phyloP scores from a whole-genome alignment of 2,329 filamentous ascomycete species.

The Penicillium vulpinum region DNA sequence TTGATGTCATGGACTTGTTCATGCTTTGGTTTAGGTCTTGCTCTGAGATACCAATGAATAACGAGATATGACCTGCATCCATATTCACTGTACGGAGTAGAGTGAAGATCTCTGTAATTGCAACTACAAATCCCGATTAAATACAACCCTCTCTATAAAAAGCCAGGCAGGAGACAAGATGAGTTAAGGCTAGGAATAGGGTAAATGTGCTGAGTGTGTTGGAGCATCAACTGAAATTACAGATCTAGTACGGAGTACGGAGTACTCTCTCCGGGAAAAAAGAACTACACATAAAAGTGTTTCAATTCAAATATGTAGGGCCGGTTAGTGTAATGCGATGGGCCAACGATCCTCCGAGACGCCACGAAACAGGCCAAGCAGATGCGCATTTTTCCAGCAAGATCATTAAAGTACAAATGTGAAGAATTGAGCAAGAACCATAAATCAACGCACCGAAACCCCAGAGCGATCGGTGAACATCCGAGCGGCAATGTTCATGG shows the following conservation, averaged over 20 bases:
- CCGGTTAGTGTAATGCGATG: constrained; percentile 19
- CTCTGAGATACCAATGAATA: constrained; percentile 24
- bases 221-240: background rate
- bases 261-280: too few relatives aligned
- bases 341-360: constrained; percentile 23
- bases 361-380: constrained; percentile 22
- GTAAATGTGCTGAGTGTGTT: background rate
- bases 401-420: constrained; percentile 30
- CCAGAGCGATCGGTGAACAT: constrained; percentile 79
- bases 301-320: constrained; percentile 26
- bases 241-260: background rate
- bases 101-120: background rate
- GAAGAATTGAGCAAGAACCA: constrained; percentile 8
- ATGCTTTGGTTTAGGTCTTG: constrained; percentile 16
- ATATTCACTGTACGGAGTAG: background rate
- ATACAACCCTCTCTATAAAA: background rate
- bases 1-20: constrained; percentile 9
- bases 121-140: background rate
- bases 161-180: background rate
- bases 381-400: constrained; percentile 26
- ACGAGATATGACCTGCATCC: constrained; percentile 23
- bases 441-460: constrained; percentile 42
- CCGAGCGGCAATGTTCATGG: constrained; percentile 97
- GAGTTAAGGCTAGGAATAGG: background rate
- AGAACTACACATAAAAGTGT: constrained; percentile 2